phyloP scores from a whole-genome alignment of 1,284 basidiomycete genomes.

The Heliocybe sulcata region DNA sequence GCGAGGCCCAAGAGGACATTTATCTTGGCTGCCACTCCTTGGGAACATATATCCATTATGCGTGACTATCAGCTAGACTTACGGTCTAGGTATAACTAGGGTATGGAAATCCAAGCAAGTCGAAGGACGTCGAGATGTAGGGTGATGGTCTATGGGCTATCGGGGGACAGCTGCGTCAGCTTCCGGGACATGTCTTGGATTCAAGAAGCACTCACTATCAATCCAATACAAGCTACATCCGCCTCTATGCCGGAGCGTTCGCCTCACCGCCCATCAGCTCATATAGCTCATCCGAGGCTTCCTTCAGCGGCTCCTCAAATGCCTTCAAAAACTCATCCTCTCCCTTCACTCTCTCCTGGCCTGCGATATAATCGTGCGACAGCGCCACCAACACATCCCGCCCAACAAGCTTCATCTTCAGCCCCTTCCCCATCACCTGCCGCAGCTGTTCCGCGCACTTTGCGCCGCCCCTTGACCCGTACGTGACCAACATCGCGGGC shows the following conservation, averaged over 20 bases:
- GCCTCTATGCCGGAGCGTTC: background rate
- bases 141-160: background rate
- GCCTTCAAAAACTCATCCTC: slow-evolving; percentile 17
- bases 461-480: slow-evolving; percentile 17
- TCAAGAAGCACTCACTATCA: background rate
- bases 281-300: slow-evolving; percentile 15
- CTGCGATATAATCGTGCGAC: slow-evolving; percentile 12
- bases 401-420: slow-evolving; percentile 16
- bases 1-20: too few species aligned
- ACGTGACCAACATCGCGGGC: slow-evolving; percentile 19
- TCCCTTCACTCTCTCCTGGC: slow-evolving; percentile 12
- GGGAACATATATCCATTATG: too few species aligned
- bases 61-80: too few species aligned
- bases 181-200: too few species aligned
- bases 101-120: background rate
- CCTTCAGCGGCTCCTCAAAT: slow-evolving; percentile 13
- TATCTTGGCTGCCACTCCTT: too few species aligned
- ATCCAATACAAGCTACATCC: background rate
- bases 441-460: slow-evolving; percentile 14
- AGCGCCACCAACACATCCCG: slow-evolving; percentile 15
- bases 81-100: background rate
- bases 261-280: background rate
- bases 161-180: too few species aligned
- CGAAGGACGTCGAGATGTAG: background rate
- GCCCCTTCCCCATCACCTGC: slow-evolving; percentile 11